Base-by-base conservation (phyloP, 2,329 filamentous ascomycete species). In the Aspergillus fumigatus region DNA sequence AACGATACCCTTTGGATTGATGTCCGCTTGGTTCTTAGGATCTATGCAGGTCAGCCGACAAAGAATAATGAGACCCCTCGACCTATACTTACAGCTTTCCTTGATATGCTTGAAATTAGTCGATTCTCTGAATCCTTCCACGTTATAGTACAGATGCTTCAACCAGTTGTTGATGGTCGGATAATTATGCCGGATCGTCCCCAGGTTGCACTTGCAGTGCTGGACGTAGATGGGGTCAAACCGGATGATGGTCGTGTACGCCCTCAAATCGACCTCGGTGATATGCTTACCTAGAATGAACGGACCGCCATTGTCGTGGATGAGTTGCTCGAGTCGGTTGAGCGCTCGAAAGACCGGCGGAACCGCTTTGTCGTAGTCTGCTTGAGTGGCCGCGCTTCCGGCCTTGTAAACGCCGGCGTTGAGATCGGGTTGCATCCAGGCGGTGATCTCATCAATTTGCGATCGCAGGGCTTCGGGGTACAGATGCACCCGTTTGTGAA, bases 21-120 rank as follows among this genome's bases (percentile, higher is more conserved):
- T 81, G 58, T 82, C 80, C 3, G 62, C 63, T 63, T 87, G 84
- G 55, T 79, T 83, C 71, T 87, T 87, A 11, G 84, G 82, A 59
- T 84, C 73, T 78, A 26, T 25, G 1, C 4, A 17, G 32, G 26
- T 52, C 27, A 54, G 52, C 58, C 41, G 54, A 40, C n/a, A 10
- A 9, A n/a, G 3, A 7, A 8, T 9, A 51, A 29, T 29, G 29
- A 14, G 23, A 5, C 17, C 14, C 5, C 21, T 3, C 19, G n/a
- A 8, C 41, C 1, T 43, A 19, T 19, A 55, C 62, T 73, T 58
- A 76, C 77, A 60, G 43, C 85, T 87, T 67, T 88, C 85, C 71
- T 88, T 88, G 67, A 88, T 88, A 64, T 88, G 85, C 59, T 72
- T 80, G 61, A 88, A 88, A 59, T 88, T 76, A 0, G 85, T 88